Conservation (phyloP, 2,329 filamentous ascomycete species). For the Didymella arachidicola region DNA sequence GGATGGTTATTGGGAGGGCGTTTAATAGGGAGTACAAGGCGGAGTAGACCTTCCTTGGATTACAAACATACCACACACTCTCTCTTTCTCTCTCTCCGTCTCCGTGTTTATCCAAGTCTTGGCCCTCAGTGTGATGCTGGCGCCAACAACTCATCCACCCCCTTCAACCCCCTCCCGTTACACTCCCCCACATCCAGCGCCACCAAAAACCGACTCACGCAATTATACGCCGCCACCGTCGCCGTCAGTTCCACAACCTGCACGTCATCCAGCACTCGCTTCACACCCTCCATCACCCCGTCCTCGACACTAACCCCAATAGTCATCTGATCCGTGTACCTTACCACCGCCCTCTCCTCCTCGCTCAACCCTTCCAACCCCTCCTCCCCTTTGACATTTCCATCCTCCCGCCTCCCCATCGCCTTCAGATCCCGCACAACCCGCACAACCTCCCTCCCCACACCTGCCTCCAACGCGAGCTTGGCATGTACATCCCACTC, state of each 20-base stretch:
- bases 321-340: conserved; percentile 87
- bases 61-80: too few relatives aligned
- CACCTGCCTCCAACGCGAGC: conserved; percentile 64
- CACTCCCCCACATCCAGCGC: conserved; percentile 71
- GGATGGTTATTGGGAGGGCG: conserved; percentile 91
- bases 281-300: conserved; percentile 69
- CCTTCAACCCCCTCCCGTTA: conserved; percentile 46
- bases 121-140: too few relatives aligned
- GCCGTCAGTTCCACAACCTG: conserved; percentile 83
- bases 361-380: conserved; percentile 49
- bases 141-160: conserved; percentile 34
- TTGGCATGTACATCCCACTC: conserved; percentile 85
- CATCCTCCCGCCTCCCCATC: too few relatives aligned
- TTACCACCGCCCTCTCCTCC: conserved; percentile 71
- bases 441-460: conserved; percentile 65
- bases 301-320: conserved; percentile 73
- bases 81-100: too few relatives aligned
- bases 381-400: neutral
- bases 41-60: conserved; percentile 1
- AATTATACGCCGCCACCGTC: conserved; percentile 82
- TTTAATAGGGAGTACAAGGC: conserved; percentile 82
- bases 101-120: too few relatives aligned
- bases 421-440: conserved; percentile 47
- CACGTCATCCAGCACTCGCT: conserved; percentile 67
- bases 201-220: conserved; percentile 82